phyloP scores from a whole-genome alignment of 352 stramenopile species.

The Phytopythium helicoides region DNA sequence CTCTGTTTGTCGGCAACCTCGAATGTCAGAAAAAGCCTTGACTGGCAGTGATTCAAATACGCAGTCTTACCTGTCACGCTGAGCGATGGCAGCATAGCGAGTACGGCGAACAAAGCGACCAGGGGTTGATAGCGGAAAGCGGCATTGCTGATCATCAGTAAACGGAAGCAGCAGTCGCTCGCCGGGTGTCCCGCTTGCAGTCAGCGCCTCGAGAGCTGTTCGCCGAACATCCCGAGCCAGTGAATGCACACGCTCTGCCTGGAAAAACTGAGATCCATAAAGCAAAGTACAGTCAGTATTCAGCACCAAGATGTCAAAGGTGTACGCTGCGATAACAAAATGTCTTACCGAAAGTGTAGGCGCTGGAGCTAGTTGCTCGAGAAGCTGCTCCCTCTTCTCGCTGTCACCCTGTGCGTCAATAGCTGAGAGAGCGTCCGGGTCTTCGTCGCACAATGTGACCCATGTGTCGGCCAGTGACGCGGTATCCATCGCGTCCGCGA shows the following conservation, averaged over 20 bases:
- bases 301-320: too few species aligned
- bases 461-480: conserved; percentile 45
- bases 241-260: conserved; percentile 2
- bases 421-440: not conserved
- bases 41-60: not conserved
- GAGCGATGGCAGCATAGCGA: conserved; percentile 1
- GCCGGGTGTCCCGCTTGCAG: not conserved
- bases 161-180: not conserved
- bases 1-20: conserved; percentile 2
- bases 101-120: conserved; percentile 5
- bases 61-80: conserved; percentile 3
- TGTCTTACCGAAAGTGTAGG: conserved; percentile 2
- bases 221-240: not conserved
- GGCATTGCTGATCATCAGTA: not conserved
- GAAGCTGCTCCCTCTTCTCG: conserved; percentile 3
- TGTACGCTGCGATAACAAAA: too few species aligned
- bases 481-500: conserved; percentile 48
- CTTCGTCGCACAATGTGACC: conserved; percentile 12
- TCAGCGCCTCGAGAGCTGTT: conserved; percentile 5
- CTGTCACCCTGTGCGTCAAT: not conserved
- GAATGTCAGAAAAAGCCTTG: not conserved
- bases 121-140: not conserved
- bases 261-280: conserved; percentile 8
- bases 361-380: not conserved
- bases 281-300: too few species aligned